Percentiles rank a stretch among this genome's conserved stretches.
Conservation (phyloP, 192 early-diverging fungal species). For the Pilobolus umbonatus region DNA sequence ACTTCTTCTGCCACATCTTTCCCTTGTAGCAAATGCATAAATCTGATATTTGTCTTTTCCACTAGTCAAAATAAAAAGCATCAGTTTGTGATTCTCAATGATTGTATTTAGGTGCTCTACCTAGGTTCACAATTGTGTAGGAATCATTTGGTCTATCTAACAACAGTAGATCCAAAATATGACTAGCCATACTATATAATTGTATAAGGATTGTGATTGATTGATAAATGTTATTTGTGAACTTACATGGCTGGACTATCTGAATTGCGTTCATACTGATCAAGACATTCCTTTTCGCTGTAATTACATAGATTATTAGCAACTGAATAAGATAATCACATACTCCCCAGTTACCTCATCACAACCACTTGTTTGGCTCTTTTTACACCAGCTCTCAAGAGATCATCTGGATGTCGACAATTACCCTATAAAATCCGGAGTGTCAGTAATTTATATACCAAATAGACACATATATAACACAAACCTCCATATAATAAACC, state of each 20-base stretch:
- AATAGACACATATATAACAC: background rate
- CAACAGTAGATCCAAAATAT: slow-evolving; percentile 51
- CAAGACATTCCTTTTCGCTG: slow-evolving; percentile 31
- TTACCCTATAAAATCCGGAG: slow-evolving; percentile 29
- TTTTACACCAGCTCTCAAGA: slow-evolving; percentile 41
- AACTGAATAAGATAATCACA: background rate
- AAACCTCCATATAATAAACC: slow-evolving; percentile 40
- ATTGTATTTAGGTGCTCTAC: background rate
- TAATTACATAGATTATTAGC: background rate
- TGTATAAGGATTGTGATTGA: too few relatives aligned
- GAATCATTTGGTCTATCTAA: slow-evolving; percentile 31
- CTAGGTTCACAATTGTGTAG: slow-evolving; percentile 37
- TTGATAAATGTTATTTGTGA: background rate
- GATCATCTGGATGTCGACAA: slow-evolving; percentile 42
- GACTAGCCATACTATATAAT: slow-evolving; percentile 49
- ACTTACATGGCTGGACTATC: slow-evolving; percentile 38
- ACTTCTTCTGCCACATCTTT: slow-evolving; percentile 30
- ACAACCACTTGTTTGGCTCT: slow-evolving; percentile 42
- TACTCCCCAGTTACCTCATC: slow-evolving; percentile 20
- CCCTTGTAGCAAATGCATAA: slow-evolving; percentile 39
- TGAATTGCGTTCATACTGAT: slow-evolving; percentile 36
- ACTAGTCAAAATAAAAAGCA: background rate
- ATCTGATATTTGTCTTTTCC: slow-evolving; percentile 53
- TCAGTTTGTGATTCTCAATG: background rate
- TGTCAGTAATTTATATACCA: background rate